Evolutionary conservation across 176 grass and related monocot species (phyloP).

Genomic region (Raddia guianensis): DNA sequence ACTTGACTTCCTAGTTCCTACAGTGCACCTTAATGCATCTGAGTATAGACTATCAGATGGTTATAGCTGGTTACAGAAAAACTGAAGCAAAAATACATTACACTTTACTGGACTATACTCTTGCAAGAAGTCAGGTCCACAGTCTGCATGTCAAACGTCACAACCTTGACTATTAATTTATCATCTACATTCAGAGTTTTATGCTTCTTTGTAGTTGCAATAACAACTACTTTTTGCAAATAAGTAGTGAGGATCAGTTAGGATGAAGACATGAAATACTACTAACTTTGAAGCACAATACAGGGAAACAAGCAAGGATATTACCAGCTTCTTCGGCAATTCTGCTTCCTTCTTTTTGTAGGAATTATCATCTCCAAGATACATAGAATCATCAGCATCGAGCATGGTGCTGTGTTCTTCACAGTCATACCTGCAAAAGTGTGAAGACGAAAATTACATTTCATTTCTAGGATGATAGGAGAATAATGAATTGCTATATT

Average conservation of each 20-base stretch:
- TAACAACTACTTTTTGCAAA: slow-evolving; percentile 2
- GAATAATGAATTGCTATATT: background rate
- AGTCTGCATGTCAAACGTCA: slow-evolving; percentile 8
- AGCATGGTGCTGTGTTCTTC: slow-evolving; percentile 93
- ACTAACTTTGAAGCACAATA: background rate
- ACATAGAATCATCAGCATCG: slow-evolving; percentile 79
- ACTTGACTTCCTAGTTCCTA: background rate
- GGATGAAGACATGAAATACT: background rate
- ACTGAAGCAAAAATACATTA: slow-evolving; percentile 14
- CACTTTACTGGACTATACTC: background rate
- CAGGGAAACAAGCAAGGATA: slow-evolving; percentile 32
- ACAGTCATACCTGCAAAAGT: slow-evolving; percentile 86
- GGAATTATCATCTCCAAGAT: slow-evolving; percentile 69
- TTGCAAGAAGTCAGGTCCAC: background rate
- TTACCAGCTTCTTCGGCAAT: slow-evolving; percentile 88
- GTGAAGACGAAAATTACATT: slow-evolving; percentile 24
- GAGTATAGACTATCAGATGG: background rate
- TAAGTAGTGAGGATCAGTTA: background rate
- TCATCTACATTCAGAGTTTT: slow-evolving; percentile 9
- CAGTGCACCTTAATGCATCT: slow-evolving; percentile 5
- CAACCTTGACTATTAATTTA: background rate
- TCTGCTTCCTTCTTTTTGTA: slow-evolving; percentile 87
- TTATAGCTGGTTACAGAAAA: slow-evolving; percentile 26
- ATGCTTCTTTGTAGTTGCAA: slow-evolving; percentile 21
- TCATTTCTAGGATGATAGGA: slow-evolving; percentile 1